Evolutionary conservation across 805 yeast species (phyloP), one percentile per base, ranked within the genome.

Genomic region (Saturnispora mendoncae): DNA sequence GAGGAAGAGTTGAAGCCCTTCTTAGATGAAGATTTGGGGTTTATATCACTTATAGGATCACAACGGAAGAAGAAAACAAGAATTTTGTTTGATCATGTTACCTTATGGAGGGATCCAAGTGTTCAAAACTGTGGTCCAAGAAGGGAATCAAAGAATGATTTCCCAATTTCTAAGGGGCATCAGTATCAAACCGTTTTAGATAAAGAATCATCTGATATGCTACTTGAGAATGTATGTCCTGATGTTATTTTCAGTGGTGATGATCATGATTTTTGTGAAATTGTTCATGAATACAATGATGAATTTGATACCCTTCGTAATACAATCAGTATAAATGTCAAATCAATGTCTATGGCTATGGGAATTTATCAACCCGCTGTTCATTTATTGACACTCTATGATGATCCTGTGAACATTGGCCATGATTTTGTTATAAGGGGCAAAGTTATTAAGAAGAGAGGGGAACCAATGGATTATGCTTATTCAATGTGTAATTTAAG

Each of bases 211-310:
- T 64, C 88, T 0, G 68, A 73, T 31, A 68, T 72, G 17, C 68
- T 92, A 9, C 62, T 92, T 38, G 47, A 64, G 2, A 62, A 60
- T 4, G 53, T 88, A 3, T 64, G 69, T 35, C 98, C 98, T 0
- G 68, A 67, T 14, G 59, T 78, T n/a, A 69, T 84, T 3, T 82
- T 88, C 52, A 76, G 92, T 9, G 98, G 97, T 2, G 98, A 92
- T 58, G 97, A 92, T 57, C 98, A 92, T 61, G 98, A 92, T 58
- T 87, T 84, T 51, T 92, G 98, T 60, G 85, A 83, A 49, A 71
- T 81, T 24, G 62, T 64, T 17, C 97, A 90, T 56, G 43, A 51
- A 4, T 63, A 50, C 28, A 42, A 24, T 2, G 43, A 42, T 27
- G 13, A 28, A 2, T 38, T 27, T 6, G 44, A 33, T 2, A 36